phyloP scores from a whole-genome alignment of 352 stramenopile species.

The Phytophthora aleatoria region DNA sequence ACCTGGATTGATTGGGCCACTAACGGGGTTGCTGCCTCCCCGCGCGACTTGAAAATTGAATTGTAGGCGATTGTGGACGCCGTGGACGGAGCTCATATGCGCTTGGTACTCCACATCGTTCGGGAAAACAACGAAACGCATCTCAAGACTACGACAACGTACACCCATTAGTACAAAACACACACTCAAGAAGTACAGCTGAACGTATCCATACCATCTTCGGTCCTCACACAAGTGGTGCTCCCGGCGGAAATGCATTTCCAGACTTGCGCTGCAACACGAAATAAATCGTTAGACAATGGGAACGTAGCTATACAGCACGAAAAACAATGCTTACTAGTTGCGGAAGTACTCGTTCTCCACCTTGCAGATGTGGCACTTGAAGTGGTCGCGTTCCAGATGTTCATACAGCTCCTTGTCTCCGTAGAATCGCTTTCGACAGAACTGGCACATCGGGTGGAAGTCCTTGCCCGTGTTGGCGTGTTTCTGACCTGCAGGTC shows the following conservation, averaged over 20 bases:
- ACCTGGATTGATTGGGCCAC: constrained; percentile 25
- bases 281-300: constrained; percentile 15
- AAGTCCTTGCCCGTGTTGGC: constrained; percentile 73
- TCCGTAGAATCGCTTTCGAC: constrained; percentile 85
- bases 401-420: constrained; percentile 88
- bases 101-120: constrained; percentile 89
- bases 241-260: constrained; percentile 84
- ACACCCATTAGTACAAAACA: constrained; percentile 11
- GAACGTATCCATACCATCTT: constrained; percentile 52
- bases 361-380: constrained; percentile 89
- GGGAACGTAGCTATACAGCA: background rate
- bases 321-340: constrained; percentile 61
- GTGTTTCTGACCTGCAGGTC: constrained; percentile 43
- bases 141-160: constrained; percentile 57
- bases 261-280: constrained; percentile 68
- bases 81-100: constrained; percentile 84
- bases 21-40: constrained; percentile 59
- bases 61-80: constrained; percentile 68
- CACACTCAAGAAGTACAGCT: background rate
- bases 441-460: constrained; percentile 91
- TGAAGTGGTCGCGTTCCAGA: constrained; percentile 90
- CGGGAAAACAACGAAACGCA: constrained; percentile 87
- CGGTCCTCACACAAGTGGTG: constrained; percentile 88
- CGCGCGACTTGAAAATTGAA: constrained; percentile 80
- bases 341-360: constrained; percentile 91